Conservation (phyloP, 306 rosid species). For the Sechiopsis laciniata region DNA sequence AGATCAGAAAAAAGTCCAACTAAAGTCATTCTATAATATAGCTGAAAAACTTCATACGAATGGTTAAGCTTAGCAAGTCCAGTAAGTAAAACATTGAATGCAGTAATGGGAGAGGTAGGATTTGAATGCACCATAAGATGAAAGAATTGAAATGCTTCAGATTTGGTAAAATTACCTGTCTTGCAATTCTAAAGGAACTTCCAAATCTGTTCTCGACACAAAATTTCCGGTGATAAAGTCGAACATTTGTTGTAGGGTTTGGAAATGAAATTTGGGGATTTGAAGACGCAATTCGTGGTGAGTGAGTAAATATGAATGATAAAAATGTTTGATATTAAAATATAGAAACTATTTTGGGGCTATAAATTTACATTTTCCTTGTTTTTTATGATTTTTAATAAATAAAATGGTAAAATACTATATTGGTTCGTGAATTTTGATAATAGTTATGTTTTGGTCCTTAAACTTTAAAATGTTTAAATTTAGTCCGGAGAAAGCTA, state of each 20-base stretch:
- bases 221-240: constrained; percentile 5
- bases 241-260: no score
- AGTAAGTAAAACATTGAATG: constrained; percentile 34
- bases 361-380: not conserved
- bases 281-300: not conserved
- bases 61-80: constrained; percentile 27
- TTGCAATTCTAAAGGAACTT: constrained; percentile 30
- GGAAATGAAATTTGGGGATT: not conserved
- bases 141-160: constrained; percentile 28
- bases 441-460: no score
- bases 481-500: no score
- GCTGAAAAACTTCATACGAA: no score
- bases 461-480: no score
- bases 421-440: no score
- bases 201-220: constrained; percentile 16
- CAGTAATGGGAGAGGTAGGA: not conserved
- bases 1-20: no score
- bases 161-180: constrained; percentile 19
- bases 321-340: not conserved
- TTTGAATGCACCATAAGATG: constrained; percentile 30
- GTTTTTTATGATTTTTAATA: no score
- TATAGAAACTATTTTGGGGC: not conserved
- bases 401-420: no score
- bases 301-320: not conserved
- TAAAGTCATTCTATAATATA: no score